Base-by-base conservation (phyloP, 1,284 basidiomycete genomes). In the Apiotrichum mycotoxinovorans region DNA sequence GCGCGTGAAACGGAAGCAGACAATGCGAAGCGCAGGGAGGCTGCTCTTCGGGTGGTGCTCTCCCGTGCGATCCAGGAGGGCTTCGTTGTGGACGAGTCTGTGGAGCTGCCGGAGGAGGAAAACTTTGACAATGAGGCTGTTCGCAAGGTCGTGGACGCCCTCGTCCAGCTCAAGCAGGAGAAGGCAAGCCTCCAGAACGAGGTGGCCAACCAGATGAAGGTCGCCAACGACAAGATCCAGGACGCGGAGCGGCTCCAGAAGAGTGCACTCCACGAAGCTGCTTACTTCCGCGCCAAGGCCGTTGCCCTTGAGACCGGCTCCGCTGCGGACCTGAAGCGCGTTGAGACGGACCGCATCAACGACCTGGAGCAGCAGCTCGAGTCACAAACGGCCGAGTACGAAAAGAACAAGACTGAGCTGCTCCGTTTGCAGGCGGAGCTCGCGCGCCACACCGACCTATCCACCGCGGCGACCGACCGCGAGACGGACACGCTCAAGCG, bases 211-310 rank as follows among this genome's bases (percentile, higher is more conserved):
- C 57, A 60, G 60, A 62, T 63, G 27, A 85, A 83, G 51, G 80
- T 82, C 41, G 85, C 87, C 8, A 91, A 91, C 8, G 87, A 90
- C 43, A 86, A 86, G 48, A 76, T 95, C 8, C 81, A 83, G 17
- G 90, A 93, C 61, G 87, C 89, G 2, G 91, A 97, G 63, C 84
- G 87, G 38, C 79, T 87, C 55, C 88, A 88, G 62, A 78, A 82
- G 5, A 87, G 85, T 49, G 95, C 96, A 1, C 77, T 91, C 8
- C 91, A 98, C 74, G 96, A 99, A 75, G 90, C 95, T 2, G 91
- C 94, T 1, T 98, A 90, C 79, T 97, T 93, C 75, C 91, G 95
- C 47, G 91, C 94, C 48, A 98, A 98, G 78, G 80, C 96, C 14
- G 83, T 86, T 4, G 92, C 95, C 0, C 79, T 91, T 57, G 96